Evolutionary conservation across 2,329 filamentous ascomycete species (phyloP), one percentile per base, ranked within the genome.

Genomic region (Epicoccum nigrum): DNA sequence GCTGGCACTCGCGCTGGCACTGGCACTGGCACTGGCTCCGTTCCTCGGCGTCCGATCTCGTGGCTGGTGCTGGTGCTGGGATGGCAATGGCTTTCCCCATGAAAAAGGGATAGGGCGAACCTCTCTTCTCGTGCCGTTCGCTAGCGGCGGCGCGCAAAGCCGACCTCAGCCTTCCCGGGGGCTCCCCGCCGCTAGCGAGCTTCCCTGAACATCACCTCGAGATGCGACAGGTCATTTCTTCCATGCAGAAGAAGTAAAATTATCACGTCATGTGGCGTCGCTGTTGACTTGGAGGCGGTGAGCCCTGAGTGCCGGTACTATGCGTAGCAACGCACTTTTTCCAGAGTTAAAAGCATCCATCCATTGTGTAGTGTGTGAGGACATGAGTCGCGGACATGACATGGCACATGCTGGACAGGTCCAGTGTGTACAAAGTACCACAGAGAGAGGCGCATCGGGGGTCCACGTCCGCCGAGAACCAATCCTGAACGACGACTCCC

Each of bases 191-290:
- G 43, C 49, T 52, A 52, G n/a, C 32, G 58, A 66, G 63, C 66
- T 71, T 69, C 59, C 62, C 62, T 58, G 35, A 55, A 72, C 69
- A 58, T 69, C 69, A 64, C 52, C 45, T 38, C 35, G 32, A 48
- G 45, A 48, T 30, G 40, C 28, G 50, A 30, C 44, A 32, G 25
- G 19, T 54, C 51, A 33, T 47, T 23, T 54, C 42, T 33, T 54
- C 32, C 32, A 41, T 15, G 16, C 41, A 7, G 25, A 43, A 47
- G 27, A 44, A 39, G 38, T 21, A 47, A 43, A 5, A n/a, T 7
- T n/a, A n/a, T 5, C 7, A 34, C 43, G 38, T 52, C 43, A 43
- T 43, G n/a, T n/a, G 38, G 15, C 17, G 30, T 32, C 8, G 11
- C 9, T 30, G 9, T 17, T n/a, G 43, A 28, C 17, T 3, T 5